Evolutionary conservation across 2,329 filamentous ascomycete genomes (phyloP), one percentile per base, ranked within the genome.

Genomic region (Atkinsonella hypoxylon): DNA sequence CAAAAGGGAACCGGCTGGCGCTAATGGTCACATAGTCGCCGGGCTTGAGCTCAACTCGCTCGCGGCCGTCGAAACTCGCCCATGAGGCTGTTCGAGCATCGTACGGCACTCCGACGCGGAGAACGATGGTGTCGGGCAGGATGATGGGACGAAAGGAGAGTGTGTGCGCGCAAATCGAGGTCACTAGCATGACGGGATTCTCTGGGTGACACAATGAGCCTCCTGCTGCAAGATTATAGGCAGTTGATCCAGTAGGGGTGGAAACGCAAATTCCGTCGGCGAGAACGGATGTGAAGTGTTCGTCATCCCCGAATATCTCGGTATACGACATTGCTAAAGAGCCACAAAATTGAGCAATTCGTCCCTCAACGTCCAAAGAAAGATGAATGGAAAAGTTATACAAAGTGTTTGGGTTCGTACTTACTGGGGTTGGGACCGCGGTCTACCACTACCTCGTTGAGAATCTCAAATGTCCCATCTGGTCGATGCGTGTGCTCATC

Each of bases 371-470:
- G 22, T 26, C 22, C 3, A 26, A 26, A 26, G 22, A 26, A 26
- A 6, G 6, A 6, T 26, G 22, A n/a, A n/a, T n/a, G n/a, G n/a
- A n/a, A n/a, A n/a, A 6, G 3, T 4, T 6, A 6, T 26, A 26
- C 22, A 26, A 26, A 6, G 6, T 11, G 3, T 20, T 18, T 4
- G 8, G 9, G 2, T 17, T 17, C 7, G 18, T 34, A 74, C 83
- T 72, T 71, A 89, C 85, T 95, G 44, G 91, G 82, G 66, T 94
- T 96, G 7, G 93, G 93, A 0, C 93, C 93, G 17, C 93, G 79
- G 62, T 98, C 93, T 31, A 97, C 81, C 9, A 98, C 91, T n/a
- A 97, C 82, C 64, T 98, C 93, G 61, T 98, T 98, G 55, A 98
- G 71, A 52, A 97, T 95, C 66, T 95, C 88, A 64, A 83, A 89